Evolutionary conservation across 352 stramenopile species (phyloP).

Genomic region (Pythium sukuiense): DNA sequence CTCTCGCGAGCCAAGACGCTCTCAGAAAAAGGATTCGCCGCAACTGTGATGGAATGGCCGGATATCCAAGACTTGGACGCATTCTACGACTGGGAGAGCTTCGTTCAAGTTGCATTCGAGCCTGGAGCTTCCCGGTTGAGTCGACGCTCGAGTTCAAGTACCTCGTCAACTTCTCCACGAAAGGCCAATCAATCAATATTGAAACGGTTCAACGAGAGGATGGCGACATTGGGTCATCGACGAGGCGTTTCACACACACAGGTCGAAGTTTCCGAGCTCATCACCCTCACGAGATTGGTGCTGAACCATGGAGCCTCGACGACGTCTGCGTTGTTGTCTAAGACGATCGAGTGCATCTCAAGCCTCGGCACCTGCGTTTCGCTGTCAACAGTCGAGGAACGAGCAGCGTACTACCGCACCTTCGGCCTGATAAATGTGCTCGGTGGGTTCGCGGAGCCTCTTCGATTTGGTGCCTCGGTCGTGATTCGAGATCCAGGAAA

Average conservation of each 20-base stretch:
- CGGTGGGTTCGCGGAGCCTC: constrained; percentile 21
- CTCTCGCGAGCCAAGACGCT: constrained; percentile 37
- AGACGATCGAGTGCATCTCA: constrained; percentile 12
- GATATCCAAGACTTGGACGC: constrained; percentile 41
- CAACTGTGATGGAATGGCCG: constrained; percentile 39
- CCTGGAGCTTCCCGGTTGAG: constrained; percentile 45
- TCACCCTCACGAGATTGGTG: constrained; percentile 16
- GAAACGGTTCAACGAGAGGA: constrained; percentile 38
- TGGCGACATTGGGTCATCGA: neutral
- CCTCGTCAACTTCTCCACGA: constrained; percentile 32
- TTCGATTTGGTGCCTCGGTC: constrained; percentile 19
- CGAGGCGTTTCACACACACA: constrained; percentile 5
- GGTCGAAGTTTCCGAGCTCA: constrained; percentile 17
- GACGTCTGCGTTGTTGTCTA: neutral
- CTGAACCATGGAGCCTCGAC: constrained; percentile 1
- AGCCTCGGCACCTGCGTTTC: constrained; percentile 1
- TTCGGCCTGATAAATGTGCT: constrained; percentile 22
- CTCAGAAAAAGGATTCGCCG: constrained; percentile 40
- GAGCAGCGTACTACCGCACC: constrained; percentile 12
- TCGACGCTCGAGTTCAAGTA: constrained; percentile 32
- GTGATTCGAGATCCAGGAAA: constrained; percentile 1
- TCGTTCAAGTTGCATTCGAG: constrained; percentile 38
- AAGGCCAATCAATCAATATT: constrained; percentile 39
- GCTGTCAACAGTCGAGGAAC: constrained; percentile 8
- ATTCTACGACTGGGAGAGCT: constrained; percentile 54